phyloP scores from a whole-genome alignment of 2,329 filamentous ascomycete genomes.

The Thielaviopsis euricoi region DNA sequence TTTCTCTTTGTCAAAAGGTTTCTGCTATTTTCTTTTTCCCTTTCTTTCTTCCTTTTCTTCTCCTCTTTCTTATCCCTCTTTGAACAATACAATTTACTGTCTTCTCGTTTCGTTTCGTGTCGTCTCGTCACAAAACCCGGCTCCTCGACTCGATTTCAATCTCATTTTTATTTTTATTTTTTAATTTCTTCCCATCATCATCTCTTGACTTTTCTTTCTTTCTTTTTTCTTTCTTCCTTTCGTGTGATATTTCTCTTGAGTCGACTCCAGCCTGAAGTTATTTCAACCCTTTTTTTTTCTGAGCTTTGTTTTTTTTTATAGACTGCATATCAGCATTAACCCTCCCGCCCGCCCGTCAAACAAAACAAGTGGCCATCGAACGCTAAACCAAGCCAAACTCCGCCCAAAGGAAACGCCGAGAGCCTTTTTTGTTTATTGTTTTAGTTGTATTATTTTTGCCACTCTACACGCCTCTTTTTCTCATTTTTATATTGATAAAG shows the following conservation, averaged over 20 bases:
- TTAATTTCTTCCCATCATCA: slow-evolving; percentile 4
- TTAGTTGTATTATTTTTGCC: not conserved
- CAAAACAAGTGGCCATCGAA: too few species aligned
- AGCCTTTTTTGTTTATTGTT: not conserved
- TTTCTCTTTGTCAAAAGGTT: not conserved
- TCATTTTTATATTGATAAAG: too few species aligned
- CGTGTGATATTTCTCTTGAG: not conserved
- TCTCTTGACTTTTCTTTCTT: slow-evolving; percentile 11
- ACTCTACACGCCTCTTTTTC: too few species aligned
- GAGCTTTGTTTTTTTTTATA: not conserved
- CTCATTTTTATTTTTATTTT: slow-evolving; percentile 12
- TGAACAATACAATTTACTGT: not conserved
- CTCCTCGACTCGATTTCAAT: not conserved
- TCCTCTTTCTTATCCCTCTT: too few species aligned
- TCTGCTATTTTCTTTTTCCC: not conserved
- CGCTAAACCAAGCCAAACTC: not conserved
- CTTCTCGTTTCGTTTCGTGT: not conserved
- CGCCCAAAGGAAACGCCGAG: not conserved
- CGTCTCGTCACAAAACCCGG: not conserved
- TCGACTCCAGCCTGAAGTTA: not conserved
- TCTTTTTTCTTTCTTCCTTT: slow-evolving; percentile 15
- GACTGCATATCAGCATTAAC: not conserved
- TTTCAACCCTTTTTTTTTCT: too few species aligned
- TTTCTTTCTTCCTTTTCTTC: not conserved
- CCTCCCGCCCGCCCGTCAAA: not conserved